Conservation (phyloP, 805 yeast genomes). For the Hanseniaspora jakobsenii region DNA sequence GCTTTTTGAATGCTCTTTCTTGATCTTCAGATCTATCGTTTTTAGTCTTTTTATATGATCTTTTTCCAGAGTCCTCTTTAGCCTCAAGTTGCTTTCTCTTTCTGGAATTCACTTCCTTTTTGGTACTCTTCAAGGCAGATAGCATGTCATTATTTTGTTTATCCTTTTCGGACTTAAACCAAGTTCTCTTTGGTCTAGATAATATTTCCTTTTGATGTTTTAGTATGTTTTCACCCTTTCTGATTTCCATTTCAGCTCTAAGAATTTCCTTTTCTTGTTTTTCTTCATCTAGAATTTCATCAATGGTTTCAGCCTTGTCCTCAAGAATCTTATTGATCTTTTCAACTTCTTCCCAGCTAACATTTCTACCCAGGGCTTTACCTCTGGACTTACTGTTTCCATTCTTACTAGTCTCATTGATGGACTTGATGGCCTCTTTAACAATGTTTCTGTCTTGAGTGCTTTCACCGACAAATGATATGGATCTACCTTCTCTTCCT, state of each 20-base stretch:
- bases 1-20: conserved; percentile 31
- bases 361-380: conserved; percentile 74
- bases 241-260: conserved; percentile 81
- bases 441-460: conserved; percentile 80
- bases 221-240: conserved; percentile 72
- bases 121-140: conserved; percentile 36
- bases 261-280: conserved; percentile 75
- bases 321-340: conserved; percentile 50
- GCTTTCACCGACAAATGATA: conserved; percentile 87
- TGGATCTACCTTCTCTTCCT: conserved; percentile 87
- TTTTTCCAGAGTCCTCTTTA: conserved; percentile 39
- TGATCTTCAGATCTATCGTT: conserved; percentile 49
- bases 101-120: conserved; percentile 45
- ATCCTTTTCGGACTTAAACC: conserved; percentile 63
- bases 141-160: conserved; percentile 31
- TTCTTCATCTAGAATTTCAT: conserved; percentile 77
- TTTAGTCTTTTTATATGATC: conserved; percentile 72
- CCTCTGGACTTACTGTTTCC: conserved; percentile 29
- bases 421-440: conserved; percentile 72
- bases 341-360: conserved; percentile 83
- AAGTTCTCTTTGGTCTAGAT: conserved; percentile 87
- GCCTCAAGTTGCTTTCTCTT: conserved; percentile 56
- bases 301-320: conserved; percentile 45
- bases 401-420: conserved; percentile 30
- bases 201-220: conserved; percentile 71